These are phyloP conservation scores for Monosporascus sp. DNA, from an alignment of 2,329 filamentous ascomycete genomes.

Conservation along the genomic window DNA sequence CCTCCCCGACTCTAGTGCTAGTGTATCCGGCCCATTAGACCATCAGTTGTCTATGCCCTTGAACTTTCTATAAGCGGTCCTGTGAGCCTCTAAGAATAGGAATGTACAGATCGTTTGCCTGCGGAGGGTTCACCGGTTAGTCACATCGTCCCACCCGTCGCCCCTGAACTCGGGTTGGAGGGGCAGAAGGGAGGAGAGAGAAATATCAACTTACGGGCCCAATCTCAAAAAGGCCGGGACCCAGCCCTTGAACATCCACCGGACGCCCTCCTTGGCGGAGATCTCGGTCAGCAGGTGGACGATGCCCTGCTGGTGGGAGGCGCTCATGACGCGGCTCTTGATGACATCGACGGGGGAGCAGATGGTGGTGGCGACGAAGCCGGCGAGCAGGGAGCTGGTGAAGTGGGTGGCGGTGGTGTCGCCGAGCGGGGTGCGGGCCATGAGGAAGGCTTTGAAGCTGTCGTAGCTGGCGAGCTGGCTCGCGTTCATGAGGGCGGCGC, in stretches of 20 bases:
- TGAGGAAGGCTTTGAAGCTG: conserved; percentile 66
- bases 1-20: neutral
- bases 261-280: conserved; percentile 62
- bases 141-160: neutral
- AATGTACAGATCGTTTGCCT: conserved; percentile 84
- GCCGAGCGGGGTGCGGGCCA: conserved; percentile 59
- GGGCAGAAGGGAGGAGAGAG: neutral
- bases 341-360: conserved; percentile 84
- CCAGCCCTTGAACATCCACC: conserved; percentile 90
- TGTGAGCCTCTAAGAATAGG: conserved; percentile 80
- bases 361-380: conserved; percentile 77
- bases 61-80: conserved; percentile 63
- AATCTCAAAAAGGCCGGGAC: conserved; percentile 67
- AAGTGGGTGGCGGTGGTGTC: conserved; percentile 76
- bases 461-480: conserved; percentile 82
- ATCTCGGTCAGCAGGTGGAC: conserved; percentile 59
- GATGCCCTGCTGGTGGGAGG: conserved; percentile 47
- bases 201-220: conserved; percentile 47
- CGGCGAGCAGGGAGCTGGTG: conserved; percentile 69
- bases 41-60: conserved; percentile 33
- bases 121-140: neutral
- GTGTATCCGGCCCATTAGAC: neutral
- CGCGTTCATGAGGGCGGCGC: conserved; percentile 84
- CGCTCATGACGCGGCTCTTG: conserved; percentile 83
- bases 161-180: neutral